These are phyloP conservation scores for Pelargonium myrrhifolium DNA, from an alignment of 441 rosid species.

Conservation along the genomic window DNA sequence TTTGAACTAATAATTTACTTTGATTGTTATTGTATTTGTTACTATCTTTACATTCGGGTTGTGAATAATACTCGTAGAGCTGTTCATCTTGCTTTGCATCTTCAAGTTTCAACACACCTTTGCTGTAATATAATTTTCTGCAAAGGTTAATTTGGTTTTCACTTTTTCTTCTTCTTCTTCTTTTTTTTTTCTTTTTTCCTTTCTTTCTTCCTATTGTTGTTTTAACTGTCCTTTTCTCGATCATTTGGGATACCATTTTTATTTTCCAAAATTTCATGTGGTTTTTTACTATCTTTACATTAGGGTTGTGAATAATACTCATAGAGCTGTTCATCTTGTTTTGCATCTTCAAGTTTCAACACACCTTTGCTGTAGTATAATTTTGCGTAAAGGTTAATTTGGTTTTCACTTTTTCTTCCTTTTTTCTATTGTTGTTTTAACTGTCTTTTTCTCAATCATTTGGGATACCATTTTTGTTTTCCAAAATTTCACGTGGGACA, in stretches of 20 bases:
- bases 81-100: not conserved
- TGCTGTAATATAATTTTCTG: not conserved
- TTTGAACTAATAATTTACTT: not conserved
- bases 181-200: too few relatives aligned
- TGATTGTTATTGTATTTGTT: not conserved
- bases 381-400: too few relatives aligned
- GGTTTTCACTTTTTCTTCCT: not conserved
- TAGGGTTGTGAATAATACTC: not conserved
- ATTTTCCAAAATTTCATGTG: too few relatives aligned
- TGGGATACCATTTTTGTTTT: not conserved
- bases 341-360: not conserved
- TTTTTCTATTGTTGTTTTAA: not conserved
- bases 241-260: too few relatives aligned
- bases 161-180: not conserved
- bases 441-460: not conserved
- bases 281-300: too few relatives aligned
- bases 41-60: not conserved
- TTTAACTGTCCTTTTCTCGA: too few relatives aligned
- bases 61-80: not conserved
- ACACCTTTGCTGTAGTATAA: not conserved
- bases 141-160: too few relatives aligned
- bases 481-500: not conserved
- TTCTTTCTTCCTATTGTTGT: too few relatives aligned
- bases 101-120: not conserved
- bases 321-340: not conserved